These are phyloP conservation scores for Diaporthe velutina DNA, from an alignment of 2,329 filamentous ascomycete genomes.

Conservation along the genomic window DNA sequence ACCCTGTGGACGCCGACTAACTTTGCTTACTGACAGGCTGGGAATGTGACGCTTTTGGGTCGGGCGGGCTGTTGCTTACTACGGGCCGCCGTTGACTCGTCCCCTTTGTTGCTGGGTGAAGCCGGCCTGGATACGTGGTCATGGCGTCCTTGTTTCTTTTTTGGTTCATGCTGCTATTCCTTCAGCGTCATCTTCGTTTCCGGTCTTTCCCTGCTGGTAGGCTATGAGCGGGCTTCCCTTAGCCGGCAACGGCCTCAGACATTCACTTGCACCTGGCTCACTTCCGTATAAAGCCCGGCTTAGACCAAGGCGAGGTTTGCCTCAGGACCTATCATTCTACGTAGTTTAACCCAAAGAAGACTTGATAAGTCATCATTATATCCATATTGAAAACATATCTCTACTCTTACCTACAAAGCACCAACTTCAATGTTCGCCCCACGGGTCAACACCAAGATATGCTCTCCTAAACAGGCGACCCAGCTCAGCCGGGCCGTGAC, in stretches of 20 bases:
- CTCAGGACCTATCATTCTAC: neutral
- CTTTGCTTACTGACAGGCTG: constrained; percentile 5
- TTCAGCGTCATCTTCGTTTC: constrained; percentile 20
- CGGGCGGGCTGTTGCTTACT: constrained; percentile 14
- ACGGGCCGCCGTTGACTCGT: neutral
- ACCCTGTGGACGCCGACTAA: neutral
- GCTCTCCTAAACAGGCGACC: constrained; percentile 46
- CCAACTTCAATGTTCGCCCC: constrained; percentile 46
- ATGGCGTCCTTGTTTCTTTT: constrained; percentile 29
- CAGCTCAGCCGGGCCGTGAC: constrained; percentile 44
- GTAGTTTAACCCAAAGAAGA: neutral
- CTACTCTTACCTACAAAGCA: neutral
- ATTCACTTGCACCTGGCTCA: constrained; percentile 1
- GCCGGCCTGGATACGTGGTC: constrained; percentile 32
- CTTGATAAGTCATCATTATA: constrained; percentile 1
- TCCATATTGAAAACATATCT: neutral
- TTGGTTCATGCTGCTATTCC: constrained; percentile 17
- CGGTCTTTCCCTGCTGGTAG: constrained; percentile 1
- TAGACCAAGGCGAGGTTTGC: neutral
- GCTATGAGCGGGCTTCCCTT: constrained; percentile 9
- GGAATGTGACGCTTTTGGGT: neutral
- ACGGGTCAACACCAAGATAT: constrained; percentile 45
- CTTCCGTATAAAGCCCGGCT: constrained; percentile 12
- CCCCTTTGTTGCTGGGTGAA: constrained; percentile 10
- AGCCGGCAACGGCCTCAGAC: neutral